Base-by-base conservation (phyloP, 1,284 basidiomycete genomes). In the Anthracocystis walkeri region DNA sequence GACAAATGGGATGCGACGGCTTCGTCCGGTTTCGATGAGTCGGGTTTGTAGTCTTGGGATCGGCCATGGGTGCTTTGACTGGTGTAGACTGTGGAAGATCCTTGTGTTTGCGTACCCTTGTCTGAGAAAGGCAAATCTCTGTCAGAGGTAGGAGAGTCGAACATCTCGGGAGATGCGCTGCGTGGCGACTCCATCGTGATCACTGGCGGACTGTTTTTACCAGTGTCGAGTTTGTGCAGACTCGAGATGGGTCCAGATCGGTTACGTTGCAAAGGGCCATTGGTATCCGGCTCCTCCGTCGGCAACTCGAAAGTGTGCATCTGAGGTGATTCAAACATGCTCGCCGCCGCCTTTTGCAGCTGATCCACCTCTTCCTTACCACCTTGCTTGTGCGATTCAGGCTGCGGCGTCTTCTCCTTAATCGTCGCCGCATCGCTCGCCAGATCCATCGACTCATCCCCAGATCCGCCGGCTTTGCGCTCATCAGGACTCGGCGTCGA, bases 291-390 rank as follows among this genome's bases (percentile, higher is more conserved):
- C 25, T 72, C 69, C 23, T 62, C 45, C 0, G 31, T 48, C 11
- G 63, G 59, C 14, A 72, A 55, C 40, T 72, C 63, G n/a, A 72
- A 71, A 14, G 68, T 71, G 4, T 72, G 69, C 63, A 65, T 61
- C 48, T 72, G 63, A 14, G 63, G 64, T 16, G 64, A 66, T 25
- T 72, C 69, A 29, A 72, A 72, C 56, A 72, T 65, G 42, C 33
- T 16, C 1, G 69, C 64, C 0, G 69, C 69, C 16, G 59, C 63
- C 5, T 49, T 55, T 50, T 66, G 31, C 7, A 72, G 29, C 11
- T 46, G 55, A 11, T 55, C 31, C 10, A 63, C 42, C 21, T 55
- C 55, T 21, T 54, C 41, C 4, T 38, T 21, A 7, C 12, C 35
- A 20, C 23, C 38, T 42, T 21, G 31, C 35, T 51, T 21, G 11